A percentile compares a stretch with the other conserved stretches of the same genome.
These are phyloP conservation scores for Elsinoe australis DNA, from an alignment of 2,329 filamentous ascomycete genomes.

Conservation along the genomic window DNA sequence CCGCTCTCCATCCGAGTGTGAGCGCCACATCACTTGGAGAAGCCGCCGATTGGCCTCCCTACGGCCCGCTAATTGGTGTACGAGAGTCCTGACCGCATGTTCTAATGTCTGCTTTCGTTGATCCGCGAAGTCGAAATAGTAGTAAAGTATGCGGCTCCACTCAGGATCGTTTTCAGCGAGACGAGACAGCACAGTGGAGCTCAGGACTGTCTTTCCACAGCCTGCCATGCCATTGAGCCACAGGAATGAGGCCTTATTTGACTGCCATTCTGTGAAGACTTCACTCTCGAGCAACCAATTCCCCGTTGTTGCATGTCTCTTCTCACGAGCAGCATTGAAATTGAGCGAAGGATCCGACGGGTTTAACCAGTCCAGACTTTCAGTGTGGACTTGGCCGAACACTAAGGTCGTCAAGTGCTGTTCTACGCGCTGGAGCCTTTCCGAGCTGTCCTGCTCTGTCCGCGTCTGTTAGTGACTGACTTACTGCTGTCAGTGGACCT, in stretches of 20 bases:
- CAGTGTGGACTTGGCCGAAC: constrained; percentile 10
- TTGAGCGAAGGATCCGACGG: constrained; percentile 23
- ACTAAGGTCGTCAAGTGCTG: not conserved
- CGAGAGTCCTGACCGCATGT: constrained; percentile 20
- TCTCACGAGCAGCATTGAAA: constrained; percentile 19
- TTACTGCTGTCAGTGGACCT: not conserved
- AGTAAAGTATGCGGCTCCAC: constrained; percentile 16
- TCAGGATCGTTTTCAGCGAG: constrained; percentile 16
- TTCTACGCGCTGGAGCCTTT: not conserved
- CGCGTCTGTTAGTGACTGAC: not conserved
- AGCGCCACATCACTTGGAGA: too few relatives aligned
- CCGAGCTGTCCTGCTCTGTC: not conserved
- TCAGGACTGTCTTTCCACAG: constrained; percentile 24
- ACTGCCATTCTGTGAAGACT: constrained; percentile 22
- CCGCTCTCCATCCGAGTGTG: not conserved
- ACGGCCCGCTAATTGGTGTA: constrained; percentile 24
- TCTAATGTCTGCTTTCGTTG: constrained; percentile 21
- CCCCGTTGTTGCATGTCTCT: constrained; percentile 17
- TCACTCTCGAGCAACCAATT: constrained; percentile 21
- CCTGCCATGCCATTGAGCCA: constrained; percentile 24
- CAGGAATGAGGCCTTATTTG: constrained; percentile 18
- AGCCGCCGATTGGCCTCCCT: too few relatives aligned
- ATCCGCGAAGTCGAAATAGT: constrained; percentile 23
- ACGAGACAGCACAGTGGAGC: constrained; percentile 22
- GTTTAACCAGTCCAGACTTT: constrained; percentile 21